These are phyloP conservation scores for Podaxis rugospora DNA, from an alignment of 768 basidiomycete genomes.

Conservation along the genomic window DNA sequence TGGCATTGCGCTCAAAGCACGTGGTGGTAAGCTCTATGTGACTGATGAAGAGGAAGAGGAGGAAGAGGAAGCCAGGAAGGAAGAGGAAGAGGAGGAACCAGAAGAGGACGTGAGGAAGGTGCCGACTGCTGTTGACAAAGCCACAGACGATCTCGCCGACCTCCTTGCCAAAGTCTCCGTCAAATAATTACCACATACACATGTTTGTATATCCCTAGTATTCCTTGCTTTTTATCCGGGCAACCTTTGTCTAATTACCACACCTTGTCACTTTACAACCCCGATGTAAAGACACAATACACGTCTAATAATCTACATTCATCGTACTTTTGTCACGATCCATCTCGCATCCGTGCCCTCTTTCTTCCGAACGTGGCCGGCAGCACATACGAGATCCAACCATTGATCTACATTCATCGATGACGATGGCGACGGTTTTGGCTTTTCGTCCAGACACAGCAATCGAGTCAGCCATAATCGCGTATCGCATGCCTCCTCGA, in stretches of 20 bases:
- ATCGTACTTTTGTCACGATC: slow-evolving; percentile 53
- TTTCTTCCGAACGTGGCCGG: slow-evolving; percentile 50
- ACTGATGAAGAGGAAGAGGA: slow-evolving; percentile 84
- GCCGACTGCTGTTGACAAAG: slow-evolving; percentile 20
- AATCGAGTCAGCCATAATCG: slow-evolving; percentile 43
- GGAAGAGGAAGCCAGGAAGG: slow-evolving; percentile 55
- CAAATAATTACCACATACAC: slow-evolving; percentile 14
- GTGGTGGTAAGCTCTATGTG: slow-evolving; percentile 62
- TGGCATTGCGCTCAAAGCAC: slow-evolving; percentile 48
- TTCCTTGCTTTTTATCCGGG: neutral
- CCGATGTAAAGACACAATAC: slow-evolving; percentile 1
- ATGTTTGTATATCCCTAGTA: neutral
- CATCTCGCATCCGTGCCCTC: slow-evolving; percentile 56
- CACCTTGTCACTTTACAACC: neutral
- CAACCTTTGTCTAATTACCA: neutral
- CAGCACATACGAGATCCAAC: slow-evolving; percentile 36
- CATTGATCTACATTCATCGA: slow-evolving; percentile 34
- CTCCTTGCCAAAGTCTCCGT: slow-evolving; percentile 63
- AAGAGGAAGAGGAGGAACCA: slow-evolving; percentile 35
- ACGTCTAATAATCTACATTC: slow-evolving; percentile 6
- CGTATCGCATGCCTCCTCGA: slow-evolving; percentile 32
- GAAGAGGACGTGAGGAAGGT: slow-evolving; percentile 25
- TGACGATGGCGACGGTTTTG: neutral
- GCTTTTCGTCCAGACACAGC: slow-evolving; percentile 35
- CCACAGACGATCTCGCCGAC: slow-evolving; percentile 58